phyloP scores from a whole-genome alignment of 1,139 yeast genomes.

The Yamadazyma songkhlaensis region DNA sequence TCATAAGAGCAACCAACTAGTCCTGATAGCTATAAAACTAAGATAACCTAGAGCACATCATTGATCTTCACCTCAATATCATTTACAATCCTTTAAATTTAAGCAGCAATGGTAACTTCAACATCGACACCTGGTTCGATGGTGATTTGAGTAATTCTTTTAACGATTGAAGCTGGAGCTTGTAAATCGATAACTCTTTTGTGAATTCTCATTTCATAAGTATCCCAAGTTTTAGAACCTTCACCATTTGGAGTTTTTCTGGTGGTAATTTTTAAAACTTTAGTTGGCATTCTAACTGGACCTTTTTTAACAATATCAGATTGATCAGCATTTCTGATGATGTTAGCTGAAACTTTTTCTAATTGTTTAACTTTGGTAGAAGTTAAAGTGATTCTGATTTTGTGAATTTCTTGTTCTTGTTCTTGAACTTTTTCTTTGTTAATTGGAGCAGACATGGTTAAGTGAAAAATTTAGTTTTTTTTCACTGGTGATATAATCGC shows the following conservation, averaged over 20 bases:
- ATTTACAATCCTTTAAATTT: neutral
- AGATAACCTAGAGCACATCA: constrained; percentile 19
- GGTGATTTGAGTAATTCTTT: constrained; percentile 93
- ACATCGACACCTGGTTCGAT: constrained; percentile 58
- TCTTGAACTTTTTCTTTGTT: constrained; percentile 81
- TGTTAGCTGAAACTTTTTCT: constrained; percentile 88
- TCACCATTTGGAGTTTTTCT: constrained; percentile 99
- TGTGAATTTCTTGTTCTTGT: constrained; percentile 84
- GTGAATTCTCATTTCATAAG: constrained; percentile 99
- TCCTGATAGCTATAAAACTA: constrained; percentile 15
- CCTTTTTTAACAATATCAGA: constrained; percentile 89
- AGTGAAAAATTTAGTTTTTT: constrained; percentile 27
- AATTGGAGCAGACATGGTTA: constrained; percentile 72
- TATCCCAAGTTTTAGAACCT: constrained; percentile 99
- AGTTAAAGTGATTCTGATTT: constrained; percentile 98
- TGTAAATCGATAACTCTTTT: constrained; percentile 98
- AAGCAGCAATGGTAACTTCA: constrained; percentile 41
- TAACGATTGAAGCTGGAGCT: constrained; percentile 93
- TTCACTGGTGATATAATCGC: constrained; percentile 11
- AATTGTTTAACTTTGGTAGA: constrained; percentile 98
- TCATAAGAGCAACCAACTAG: constrained; percentile 2
- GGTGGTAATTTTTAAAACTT: constrained; percentile 97
- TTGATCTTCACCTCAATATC: constrained; percentile 3
- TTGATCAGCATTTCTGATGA: constrained; percentile 83
- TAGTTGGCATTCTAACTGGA: constrained; percentile 99